Evolutionary conservation across 805 yeast species (phyloP), one percentile per base, ranked within the genome.

Genomic region (Suhomyces canberraensis): DNA sequence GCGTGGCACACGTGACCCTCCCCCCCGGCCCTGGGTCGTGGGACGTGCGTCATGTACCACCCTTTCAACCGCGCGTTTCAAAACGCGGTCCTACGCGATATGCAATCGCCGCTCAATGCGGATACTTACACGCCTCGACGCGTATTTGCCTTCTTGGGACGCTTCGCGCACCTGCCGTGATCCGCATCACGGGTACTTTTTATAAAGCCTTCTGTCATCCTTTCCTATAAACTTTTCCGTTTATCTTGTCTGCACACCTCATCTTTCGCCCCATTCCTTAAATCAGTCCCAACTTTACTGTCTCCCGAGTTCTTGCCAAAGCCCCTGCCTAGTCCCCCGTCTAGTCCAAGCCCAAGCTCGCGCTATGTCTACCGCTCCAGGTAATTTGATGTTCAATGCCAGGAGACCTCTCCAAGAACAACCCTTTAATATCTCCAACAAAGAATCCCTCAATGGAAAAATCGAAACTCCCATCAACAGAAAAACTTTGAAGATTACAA

Each of bases 381-480:
- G 33, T 16, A 35, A 29, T 15, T 18, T 35, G 29, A 18, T 22
- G 28, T 35, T 29, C 16, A 25, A 30, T 15, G 16, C 29, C 25
- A 35, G 38, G 25, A 39, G 32, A 21, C 42, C 48, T 16, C 41
- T 46, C 18, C 45, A 35, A 28, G 44, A 36, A 18, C 40, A 45
- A 32, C 34, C 36, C 19, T 21, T 37, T 35, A 37, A 41, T 30
- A 18, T 20, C 32, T 16, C 39, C 24, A 24, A 31, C 36, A 35
- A 17, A 16, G 33, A 24, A 20, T n/a, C 28, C 11, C 29, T 15
- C 19, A 17, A 15, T 19, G 11, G 31, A 14, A 38, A 20, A n/a
- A 24, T 49, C 31, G 61, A 59, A 27, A 60, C 65, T 8, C 65
- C 65, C 16, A 36, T 46, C 15, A 34, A 50, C 28, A 47, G 48